Percentiles rank a stretch among this genome's conserved stretches.
phyloP scores from a whole-genome alignment of 2,329 filamentous ascomycete genomes.

The Torrubiella hemipterigena region DNA sequence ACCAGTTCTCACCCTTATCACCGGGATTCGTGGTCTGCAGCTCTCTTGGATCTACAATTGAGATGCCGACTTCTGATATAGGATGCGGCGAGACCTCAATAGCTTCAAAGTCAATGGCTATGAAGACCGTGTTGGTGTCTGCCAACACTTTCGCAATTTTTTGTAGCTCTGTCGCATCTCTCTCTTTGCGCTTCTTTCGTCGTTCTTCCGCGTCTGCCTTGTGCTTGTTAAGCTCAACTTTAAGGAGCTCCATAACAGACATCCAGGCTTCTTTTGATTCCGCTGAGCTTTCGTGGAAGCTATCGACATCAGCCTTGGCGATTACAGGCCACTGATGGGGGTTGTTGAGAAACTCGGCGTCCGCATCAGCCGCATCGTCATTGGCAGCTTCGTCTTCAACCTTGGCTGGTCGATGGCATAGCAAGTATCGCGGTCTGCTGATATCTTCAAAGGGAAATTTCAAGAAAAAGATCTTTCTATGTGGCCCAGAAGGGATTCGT shows the following conservation, averaged over 20 bases:
- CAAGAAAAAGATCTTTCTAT: slow-evolving; percentile 44
- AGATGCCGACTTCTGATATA: slow-evolving; percentile 79
- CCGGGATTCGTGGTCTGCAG: slow-evolving; percentile 47
- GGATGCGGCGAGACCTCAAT: slow-evolving; percentile 54
- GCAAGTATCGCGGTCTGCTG: slow-evolving; percentile 56
- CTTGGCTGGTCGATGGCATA: slow-evolving; percentile 52
- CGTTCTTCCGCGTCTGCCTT: not conserved
- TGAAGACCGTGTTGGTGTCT: slow-evolving; percentile 39
- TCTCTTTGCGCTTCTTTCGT: slow-evolving; percentile 2
- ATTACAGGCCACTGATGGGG: too few relatives aligned
- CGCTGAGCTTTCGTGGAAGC: too few relatives aligned
- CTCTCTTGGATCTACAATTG: slow-evolving; percentile 59
- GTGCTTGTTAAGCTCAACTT: slow-evolving; percentile 5
- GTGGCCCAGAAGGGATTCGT: slow-evolving; percentile 40
- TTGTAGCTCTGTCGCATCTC: slow-evolving; percentile 2
- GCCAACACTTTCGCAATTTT: slow-evolving; percentile 1
- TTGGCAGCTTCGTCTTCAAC: too few relatives aligned
- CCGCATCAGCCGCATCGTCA: slow-evolving; percentile 27
- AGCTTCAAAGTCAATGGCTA: slow-evolving; percentile 74
- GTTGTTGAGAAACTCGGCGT: slow-evolving; percentile 16
- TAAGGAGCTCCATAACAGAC: too few relatives aligned
- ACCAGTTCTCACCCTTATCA: slow-evolving; percentile 52
- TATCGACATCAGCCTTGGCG: too few relatives aligned
- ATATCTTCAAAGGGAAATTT: slow-evolving; percentile 48
- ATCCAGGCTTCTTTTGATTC: too few relatives aligned